Conservation (phyloP, 495 filamentous ascomycete genomes). For the Haplographium delicatum region DNA sequence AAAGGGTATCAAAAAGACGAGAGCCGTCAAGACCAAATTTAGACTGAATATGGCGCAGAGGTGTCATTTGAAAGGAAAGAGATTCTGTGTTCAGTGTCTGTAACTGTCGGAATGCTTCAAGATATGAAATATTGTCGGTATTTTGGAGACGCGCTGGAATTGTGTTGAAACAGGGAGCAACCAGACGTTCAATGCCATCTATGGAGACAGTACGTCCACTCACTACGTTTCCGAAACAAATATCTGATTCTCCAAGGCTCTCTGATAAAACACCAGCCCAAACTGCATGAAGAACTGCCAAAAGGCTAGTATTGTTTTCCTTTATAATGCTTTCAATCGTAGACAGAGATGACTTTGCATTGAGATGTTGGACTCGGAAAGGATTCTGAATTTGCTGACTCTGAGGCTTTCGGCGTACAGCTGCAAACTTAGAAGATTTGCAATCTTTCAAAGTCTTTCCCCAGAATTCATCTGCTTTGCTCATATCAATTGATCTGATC, state of each 20-base stretch:
- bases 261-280: conserved; percentile 58
- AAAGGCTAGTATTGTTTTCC: conserved; percentile 50
- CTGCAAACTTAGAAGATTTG: conserved; percentile 33
- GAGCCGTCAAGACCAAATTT: conserved; percentile 32
- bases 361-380: conserved; percentile 2
- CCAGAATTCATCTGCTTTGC: conserved; percentile 58
- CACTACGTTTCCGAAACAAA: conserved; percentile 82
- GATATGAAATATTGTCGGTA: conserved; percentile 18
- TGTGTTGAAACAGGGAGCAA: conserved; percentile 87
- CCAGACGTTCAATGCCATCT: conserved; percentile 60
- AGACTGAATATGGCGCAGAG: conserved; percentile 58
- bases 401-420: conserved; percentile 11
- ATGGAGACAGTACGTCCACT: conserved; percentile 64
- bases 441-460: conserved; percentile 41
- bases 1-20: conserved; percentile 67
- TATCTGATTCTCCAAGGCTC: conserved; percentile 46
- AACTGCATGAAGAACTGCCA: conserved; percentile 60
- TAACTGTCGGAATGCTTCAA: conserved; percentile 37
- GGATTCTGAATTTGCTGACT: background rate
- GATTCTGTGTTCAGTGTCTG: conserved; percentile 52
- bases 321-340: conserved; percentile 43
- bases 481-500: conserved; percentile 33
- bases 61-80: conserved; percentile 61
- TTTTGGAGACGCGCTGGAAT: conserved; percentile 62
- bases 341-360: conserved; percentile 31